Conservation (phyloP, 805 yeast species). For the Kuraishia cidri region DNA sequence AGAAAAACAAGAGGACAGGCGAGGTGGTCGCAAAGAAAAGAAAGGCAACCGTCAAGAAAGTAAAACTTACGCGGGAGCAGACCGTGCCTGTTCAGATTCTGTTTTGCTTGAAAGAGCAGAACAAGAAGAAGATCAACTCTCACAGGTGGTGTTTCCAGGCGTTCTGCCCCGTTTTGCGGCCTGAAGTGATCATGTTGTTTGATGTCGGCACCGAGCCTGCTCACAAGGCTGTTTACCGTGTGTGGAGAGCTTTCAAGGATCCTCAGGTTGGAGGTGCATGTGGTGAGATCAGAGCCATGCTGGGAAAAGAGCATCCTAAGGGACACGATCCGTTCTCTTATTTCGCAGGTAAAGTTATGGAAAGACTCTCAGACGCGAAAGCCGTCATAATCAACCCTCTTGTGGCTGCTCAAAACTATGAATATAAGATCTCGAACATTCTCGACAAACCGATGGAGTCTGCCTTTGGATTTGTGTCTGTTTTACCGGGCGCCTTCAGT, state of each 20-base stretch:
- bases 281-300: conserved; percentile 87
- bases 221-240: conserved; percentile 71
- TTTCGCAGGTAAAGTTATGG: background rate
- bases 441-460: conserved; percentile 95
- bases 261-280: conserved; percentile 95
- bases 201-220: conserved; percentile 96
- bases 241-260: conserved; percentile 80
- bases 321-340: background rate
- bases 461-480: conserved; percentile 89
- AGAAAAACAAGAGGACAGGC: background rate
- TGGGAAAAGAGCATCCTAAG: conserved; percentile 45
- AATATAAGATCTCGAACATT: conserved; percentile 91
- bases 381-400: conserved; percentile 64
- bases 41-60: conserved; percentile 25
- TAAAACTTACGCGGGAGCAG: conserved; percentile 59
- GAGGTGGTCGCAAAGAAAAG: background rate
- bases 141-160: conserved; percentile 97
- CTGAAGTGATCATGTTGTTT: conserved; percentile 72
- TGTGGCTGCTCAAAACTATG: conserved; percentile 95
- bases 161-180: conserved; percentile 73
- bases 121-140: conserved; percentile 84
- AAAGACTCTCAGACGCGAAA: conserved; percentile 20
- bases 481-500: conserved; percentile 93
- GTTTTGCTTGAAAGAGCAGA: conserved; percentile 85
- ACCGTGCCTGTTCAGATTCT: conserved; percentile 79